Evolutionary conservation across 108 stramenopile genomes (phyloP), one percentile per base, ranked within the genome.

Genomic region (Discostella pseudostelligera): DNA sequence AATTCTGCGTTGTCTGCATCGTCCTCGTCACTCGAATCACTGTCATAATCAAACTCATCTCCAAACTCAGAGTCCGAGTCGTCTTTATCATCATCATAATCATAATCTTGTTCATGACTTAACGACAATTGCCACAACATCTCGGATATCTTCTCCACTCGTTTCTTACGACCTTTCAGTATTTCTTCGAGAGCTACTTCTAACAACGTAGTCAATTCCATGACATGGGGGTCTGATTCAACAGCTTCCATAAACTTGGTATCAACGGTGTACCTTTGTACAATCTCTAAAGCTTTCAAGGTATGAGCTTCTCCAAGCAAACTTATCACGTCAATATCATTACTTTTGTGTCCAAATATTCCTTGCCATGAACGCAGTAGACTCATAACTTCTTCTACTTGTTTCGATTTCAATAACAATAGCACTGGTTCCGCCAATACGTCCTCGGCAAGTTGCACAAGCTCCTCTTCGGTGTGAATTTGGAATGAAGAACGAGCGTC

Each of bases 221-320:
- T 47, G 25, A 69, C 63, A 45, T 70, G 63, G 0, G 43, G 55
- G 37, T 65, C 58, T 21, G 42, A 29, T 47, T 28, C 19, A 0
- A 65, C 50, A 28, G 64, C 68, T 0, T 62, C 49, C 37, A 19
- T 39, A 60, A 77, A 65, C 5, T 62, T 29, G 4, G 42, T 24
- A 4, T 62, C 58, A 3, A 44, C 67, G 24, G 69, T 13, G 68
- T 68, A 77, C 12, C 56, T 43, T 35, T 65, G 68, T 0, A 62
- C 76, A 25, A 70, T 58, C 8, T 77, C 69, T 29, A 77, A 10
- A 6, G 76, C 76, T 8, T 65, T 42, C 1, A 69, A 45, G 28
- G 67, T 53, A 32, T 40, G 49, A 14, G 54, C 58, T 60, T 69
- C 76, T 45, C 64, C 76, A 8, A 77, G 36, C 29, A 77, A 12